Conservation (phyloP, 805 yeast genomes). For the Brettanomyces bruxellensis region DNA sequence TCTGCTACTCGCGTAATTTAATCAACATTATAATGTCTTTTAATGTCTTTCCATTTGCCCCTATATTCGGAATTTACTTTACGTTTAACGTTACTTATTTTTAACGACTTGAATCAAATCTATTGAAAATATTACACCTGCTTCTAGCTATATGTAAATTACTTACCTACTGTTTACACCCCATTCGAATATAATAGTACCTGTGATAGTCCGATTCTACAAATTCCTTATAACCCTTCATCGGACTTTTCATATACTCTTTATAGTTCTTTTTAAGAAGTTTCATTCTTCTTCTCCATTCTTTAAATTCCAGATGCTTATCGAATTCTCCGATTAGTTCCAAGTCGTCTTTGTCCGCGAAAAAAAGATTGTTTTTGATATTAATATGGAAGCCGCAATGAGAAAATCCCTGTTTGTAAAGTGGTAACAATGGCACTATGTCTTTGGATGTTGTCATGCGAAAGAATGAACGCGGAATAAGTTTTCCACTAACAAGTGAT, state of each 20-base stretch:
- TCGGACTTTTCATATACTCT: slow-evolving; percentile 1
- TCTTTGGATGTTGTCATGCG: slow-evolving; percentile 54
- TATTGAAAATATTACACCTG: too few species aligned
- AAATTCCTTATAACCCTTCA: neutral
- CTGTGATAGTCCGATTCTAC: neutral
- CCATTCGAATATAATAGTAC: slow-evolving; percentile 1
- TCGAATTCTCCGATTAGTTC: neutral
- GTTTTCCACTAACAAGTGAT: neutral
- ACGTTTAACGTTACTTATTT: too few species aligned
- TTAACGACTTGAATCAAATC: slow-evolving; percentile 28
- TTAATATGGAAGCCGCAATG: slow-evolving; percentile 33
- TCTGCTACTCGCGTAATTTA: neutral
- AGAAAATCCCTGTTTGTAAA: slow-evolving; percentile 27
- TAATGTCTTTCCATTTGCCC: too few species aligned
- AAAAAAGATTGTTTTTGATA: neutral
- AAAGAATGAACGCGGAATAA: slow-evolving; percentile 29
- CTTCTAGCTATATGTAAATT: too few species aligned
- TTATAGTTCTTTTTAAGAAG: neutral
- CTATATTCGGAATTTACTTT: too few species aligned
- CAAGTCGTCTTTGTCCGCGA: neutral
- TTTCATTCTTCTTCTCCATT: neutral
- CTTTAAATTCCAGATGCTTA: neutral
- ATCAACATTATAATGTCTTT: neutral
- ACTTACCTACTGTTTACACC: neutral
- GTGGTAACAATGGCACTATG: slow-evolving; percentile 52